These are phyloP conservation scores for Trametes coccinea DNA, from an alignment of 768 basidiomycete species.

Conservation along the genomic window DNA sequence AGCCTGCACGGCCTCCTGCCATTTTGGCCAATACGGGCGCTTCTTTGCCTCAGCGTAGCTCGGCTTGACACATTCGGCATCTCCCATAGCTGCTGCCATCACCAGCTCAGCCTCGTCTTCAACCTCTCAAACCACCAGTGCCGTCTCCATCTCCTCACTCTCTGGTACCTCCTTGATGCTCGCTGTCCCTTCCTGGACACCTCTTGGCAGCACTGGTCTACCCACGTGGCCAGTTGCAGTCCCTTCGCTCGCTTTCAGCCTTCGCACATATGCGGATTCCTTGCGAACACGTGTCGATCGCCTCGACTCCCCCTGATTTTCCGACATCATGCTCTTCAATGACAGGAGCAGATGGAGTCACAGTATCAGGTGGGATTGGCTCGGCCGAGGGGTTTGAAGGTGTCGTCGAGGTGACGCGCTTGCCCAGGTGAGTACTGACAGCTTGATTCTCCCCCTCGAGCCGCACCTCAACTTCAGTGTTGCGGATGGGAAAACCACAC, in stretches of 20 bases:
- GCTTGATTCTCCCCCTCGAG: constrained; percentile 16
- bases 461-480: constrained; percentile 9
- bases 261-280: constrained; percentile 1
- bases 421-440: neutral
- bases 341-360: too few species aligned
- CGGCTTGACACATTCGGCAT: constrained; percentile 7
- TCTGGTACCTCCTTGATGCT: neutral
- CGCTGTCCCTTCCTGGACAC: constrained; percentile 4
- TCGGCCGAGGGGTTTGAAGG: too few species aligned
- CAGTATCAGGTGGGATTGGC: too few species aligned
- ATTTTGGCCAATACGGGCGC: constrained; percentile 19
- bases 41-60: constrained; percentile 11
- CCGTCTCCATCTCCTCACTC: too few species aligned
- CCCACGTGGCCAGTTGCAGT: neutral
- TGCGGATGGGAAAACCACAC: constrained; percentile 21
- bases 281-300: constrained; percentile 1
- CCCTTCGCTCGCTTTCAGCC: constrained; percentile 9
- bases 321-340: neutral
- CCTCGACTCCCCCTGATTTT: neutral
- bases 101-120: constrained; percentile 1
- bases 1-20: constrained; percentile 15
- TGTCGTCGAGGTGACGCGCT: neutral
- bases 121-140: neutral
- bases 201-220: constrained; percentile 2
- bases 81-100: constrained; percentile 1